A percentile compares a stretch with the other conserved stretches of the same genome.
Evolutionary conservation across 2,329 filamentous ascomycete species (phyloP).

Genomic region (Neonectria sp.): DNA sequence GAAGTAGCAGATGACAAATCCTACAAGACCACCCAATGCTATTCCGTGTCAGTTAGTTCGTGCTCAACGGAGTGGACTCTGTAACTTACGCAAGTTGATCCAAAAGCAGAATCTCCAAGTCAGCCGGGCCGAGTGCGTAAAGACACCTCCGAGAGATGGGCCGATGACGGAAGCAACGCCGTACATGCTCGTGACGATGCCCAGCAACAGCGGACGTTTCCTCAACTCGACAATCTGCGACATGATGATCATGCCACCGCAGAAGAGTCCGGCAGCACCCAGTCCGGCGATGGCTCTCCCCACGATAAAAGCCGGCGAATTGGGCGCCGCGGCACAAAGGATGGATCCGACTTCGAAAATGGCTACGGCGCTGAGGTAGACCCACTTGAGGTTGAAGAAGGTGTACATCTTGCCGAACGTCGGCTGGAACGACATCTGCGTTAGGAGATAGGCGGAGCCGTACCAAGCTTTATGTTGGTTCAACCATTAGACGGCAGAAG

Average conservation of each 20-base stretch:
- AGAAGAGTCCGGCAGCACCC: conserved; percentile 44
- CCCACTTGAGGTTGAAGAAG: conserved; percentile 52
- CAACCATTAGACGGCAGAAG: fast-evolving
- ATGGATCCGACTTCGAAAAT: conserved; percentile 48
- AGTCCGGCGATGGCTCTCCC: conserved; percentile 56
- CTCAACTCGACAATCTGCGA: conserved; percentile 34
- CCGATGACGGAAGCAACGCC: conserved; percentile 40
- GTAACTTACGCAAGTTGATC: conserved; percentile 40
- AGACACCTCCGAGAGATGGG: conserved; percentile 37
- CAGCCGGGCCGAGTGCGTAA: conserved; percentile 37
- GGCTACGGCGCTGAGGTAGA: conserved; percentile 42
- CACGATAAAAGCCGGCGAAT: conserved; percentile 54
- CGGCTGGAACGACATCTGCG: conserved; percentile 44
- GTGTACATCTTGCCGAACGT: conserved; percentile 52
- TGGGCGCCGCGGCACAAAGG: conserved; percentile 48
- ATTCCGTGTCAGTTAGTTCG: not conserved
- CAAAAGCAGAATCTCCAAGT: conserved; percentile 46
- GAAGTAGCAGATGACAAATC: conserved; percentile 22
- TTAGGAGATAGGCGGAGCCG: conserved; percentile 47
- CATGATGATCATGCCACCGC: conserved; percentile 34
- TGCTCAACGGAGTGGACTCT: not conserved
- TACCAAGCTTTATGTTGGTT: conserved; percentile 50
- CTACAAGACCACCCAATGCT: conserved; percentile 12
- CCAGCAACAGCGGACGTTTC: conserved; percentile 33
- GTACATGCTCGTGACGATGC: conserved; percentile 41